These are phyloP conservation scores for Scenedesmus sp. DNA, from an alignment of 163 green algal genomes.

Conservation along the genomic window DNA sequence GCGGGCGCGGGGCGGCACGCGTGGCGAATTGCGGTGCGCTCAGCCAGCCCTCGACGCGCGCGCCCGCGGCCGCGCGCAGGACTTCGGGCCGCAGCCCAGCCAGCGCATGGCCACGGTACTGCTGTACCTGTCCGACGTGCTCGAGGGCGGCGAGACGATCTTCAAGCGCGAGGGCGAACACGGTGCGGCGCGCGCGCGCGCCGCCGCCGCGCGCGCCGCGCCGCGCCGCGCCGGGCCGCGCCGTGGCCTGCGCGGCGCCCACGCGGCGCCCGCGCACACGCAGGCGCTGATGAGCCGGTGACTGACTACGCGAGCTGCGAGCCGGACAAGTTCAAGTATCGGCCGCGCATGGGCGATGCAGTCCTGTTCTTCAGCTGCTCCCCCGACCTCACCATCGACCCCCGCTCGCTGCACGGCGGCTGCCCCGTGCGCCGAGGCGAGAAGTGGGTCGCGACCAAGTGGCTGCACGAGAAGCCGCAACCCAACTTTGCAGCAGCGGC, in stretches of 20 bases:
- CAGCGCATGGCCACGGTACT: slow-evolving; percentile 65
- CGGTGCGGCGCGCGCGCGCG: no score
- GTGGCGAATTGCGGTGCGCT: no score
- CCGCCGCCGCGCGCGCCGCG: no score
- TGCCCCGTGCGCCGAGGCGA: slow-evolving; percentile 59
- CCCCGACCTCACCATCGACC: slow-evolving; percentile 66
- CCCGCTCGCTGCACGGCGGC: slow-evolving; percentile 65
- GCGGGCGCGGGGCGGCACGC: neutral
- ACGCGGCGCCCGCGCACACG: slow-evolving; percentile 35
- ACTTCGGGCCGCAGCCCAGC: slow-evolving; percentile 62
- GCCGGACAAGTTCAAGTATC: slow-evolving; percentile 53
- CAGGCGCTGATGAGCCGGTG: slow-evolving; percentile 35
- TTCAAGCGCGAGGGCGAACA: neutral
- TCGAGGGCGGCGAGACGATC: neutral
- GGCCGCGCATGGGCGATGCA: slow-evolving; percentile 72
- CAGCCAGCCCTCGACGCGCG: no score
- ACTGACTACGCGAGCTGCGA: slow-evolving; percentile 52
- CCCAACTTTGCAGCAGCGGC: no score
- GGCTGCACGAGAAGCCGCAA: no score
- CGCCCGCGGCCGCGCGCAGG: no score
- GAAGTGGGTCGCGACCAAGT: no score
- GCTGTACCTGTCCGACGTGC: slow-evolving; percentile 55
- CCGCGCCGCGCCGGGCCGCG: no score
- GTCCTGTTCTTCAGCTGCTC: slow-evolving; percentile 72
- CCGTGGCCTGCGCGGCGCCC: neutral